Evolutionary conservation across 2,329 filamentous ascomycete species (phyloP), one percentile per base, ranked within the genome.

Genomic region (Bipolaris gigantea): DNA sequence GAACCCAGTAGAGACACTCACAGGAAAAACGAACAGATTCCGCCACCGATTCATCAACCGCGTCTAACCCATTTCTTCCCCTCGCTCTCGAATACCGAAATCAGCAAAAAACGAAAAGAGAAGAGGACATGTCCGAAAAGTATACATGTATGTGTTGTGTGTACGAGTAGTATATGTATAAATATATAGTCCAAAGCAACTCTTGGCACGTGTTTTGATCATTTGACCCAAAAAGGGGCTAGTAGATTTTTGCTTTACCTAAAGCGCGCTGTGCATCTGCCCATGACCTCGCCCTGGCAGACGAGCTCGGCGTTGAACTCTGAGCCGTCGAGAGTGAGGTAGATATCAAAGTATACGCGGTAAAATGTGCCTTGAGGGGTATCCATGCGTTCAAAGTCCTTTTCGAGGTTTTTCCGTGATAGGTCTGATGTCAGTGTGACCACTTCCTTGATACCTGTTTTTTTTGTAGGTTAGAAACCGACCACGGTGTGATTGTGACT

Each of bases 241-340:
- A 11, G 23, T 35, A 7, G 55, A 11, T 30, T 30, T 30, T 27
- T 25, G 6, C 9, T 30, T 50, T 78, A 88, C 76, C 85, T 79
- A 82, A 97, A 97, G 73, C 92, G 85, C 55, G 93, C 90, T 60
- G 92, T 88, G 84, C 93, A 97, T 61, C 93, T 87, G 62, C 94
- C 94, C 94, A 97, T 99, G 63, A 99, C 92, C 76, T 97, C 94
- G 70, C 94, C 94, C 76, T 99, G 94, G 79, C 94, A 99, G n/a
- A 97, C 93, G 35, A 99, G 81, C 79, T 97, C 94, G 48, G 94
- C 94, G 66, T 94, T 97, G 81, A 99, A 97, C 75, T 99, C 94
- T 48, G 90, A 96, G 19, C 94, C 94, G 70, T 99, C 94, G 15
- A 99, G 87, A 0, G 94, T 97, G 62, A 99, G 77, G 76, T 76